Evolutionary conservation across 306 rosid species (phyloP).

Genomic region (Malus sylvestris): DNA sequence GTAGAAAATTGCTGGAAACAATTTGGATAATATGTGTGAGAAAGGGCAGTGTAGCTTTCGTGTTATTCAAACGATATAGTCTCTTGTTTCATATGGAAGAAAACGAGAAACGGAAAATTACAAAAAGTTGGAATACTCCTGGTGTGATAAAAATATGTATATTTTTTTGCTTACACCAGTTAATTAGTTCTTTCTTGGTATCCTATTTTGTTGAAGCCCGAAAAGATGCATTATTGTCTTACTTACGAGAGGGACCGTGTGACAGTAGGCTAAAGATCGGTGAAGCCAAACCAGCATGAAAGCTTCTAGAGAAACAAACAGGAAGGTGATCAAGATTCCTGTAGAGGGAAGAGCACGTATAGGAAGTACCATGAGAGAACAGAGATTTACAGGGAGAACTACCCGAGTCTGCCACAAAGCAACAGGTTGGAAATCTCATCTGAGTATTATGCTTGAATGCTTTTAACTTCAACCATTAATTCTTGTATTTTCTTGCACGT

Average conservation of each 20-base stretch:
- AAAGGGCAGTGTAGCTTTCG: not conserved
- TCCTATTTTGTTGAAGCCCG: not conserved
- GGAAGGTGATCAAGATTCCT: conserved; percentile 32
- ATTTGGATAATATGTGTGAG: not conserved
- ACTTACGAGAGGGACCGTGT: conserved; percentile 5
- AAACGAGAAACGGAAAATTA: not conserved
- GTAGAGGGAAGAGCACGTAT: conserved; percentile 21
- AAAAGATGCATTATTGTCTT: not conserved
- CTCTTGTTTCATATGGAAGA: not conserved
- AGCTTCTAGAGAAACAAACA: conserved; percentile 11
- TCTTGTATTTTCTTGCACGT: not conserved
- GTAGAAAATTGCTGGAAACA: not conserved
- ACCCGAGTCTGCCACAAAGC: conserved; percentile 16
- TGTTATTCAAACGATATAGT: not conserved
- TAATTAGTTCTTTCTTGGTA: not conserved
- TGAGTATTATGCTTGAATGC: not conserved
- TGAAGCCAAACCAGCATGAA: conserved; percentile 39
- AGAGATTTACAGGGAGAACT: conserved; percentile 23
- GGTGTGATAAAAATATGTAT: not conserved
- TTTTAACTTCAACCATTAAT: not conserved
- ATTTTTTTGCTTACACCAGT: not conserved
- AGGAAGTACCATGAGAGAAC: conserved; percentile 22
- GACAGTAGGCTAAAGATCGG: conserved; percentile 13
- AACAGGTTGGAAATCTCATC: conserved; percentile 30
- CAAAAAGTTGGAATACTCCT: not conserved